Evolutionary conservation across 257 asterid genomes (phyloP).

Genomic region (Nicotiana tomentosiformis): DNA sequence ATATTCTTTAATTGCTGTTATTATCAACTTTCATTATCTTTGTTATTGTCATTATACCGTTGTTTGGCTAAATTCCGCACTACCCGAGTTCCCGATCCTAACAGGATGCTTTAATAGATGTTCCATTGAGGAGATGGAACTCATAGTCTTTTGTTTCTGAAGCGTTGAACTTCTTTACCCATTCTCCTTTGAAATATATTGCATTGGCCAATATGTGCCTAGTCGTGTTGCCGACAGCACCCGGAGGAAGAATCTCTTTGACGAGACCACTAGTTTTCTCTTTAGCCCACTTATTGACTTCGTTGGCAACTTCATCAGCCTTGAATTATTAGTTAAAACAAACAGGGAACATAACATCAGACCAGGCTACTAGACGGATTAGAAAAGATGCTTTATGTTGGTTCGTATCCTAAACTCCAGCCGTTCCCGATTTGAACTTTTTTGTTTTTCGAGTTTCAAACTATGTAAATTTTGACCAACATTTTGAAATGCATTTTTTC

Average conservation of each 20-base stretch:
- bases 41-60: too few species aligned
- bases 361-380: too few species aligned
- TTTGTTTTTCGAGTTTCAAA: too few species aligned
- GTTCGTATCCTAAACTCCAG: too few species aligned
- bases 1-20: too few species aligned
- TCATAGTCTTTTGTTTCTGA: conserved; percentile 18
- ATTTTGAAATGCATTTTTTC: too few species aligned
- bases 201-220: conserved; percentile 33
- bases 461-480: too few species aligned
- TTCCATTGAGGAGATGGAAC: conserved; percentile 28
- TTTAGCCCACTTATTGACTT: conserved; percentile 36
- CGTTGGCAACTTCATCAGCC: conserved; percentile 24
- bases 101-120: conserved; percentile 9
- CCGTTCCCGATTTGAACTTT: too few species aligned
- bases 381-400: too few species aligned
- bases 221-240: conserved; percentile 12
- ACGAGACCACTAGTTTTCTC: conserved; percentile 29
- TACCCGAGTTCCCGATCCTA: too few species aligned
- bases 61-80: too few species aligned
- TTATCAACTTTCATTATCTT: too few species aligned
- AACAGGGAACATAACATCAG: neutral
- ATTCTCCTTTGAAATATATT: conserved; percentile 30
- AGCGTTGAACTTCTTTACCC: conserved; percentile 26
- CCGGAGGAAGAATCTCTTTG: conserved; percentile 32
- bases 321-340: neutral